phyloP scores from a whole-genome alignment of 2,329 filamentous ascomycete genomes.

The Aspergillus fumigatus region DNA sequence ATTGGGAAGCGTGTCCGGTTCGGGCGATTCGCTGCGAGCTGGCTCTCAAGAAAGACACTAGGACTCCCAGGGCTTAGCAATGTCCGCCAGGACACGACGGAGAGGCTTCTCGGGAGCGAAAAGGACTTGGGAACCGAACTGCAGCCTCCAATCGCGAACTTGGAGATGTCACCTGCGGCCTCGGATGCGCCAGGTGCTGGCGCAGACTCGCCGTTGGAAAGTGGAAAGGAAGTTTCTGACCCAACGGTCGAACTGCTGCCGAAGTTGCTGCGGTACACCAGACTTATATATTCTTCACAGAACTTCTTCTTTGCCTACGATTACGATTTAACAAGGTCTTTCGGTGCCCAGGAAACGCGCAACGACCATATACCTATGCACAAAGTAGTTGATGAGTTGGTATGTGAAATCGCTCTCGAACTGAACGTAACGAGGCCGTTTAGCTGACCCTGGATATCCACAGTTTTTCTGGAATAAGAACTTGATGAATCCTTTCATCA shows the following conservation, averaged over 20 bases:
- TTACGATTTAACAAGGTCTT: slow-evolving; percentile 74
- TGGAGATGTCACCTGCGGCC: not conserved
- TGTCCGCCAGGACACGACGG: slow-evolving; percentile 47
- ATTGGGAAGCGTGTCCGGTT: slow-evolving; percentile 79
- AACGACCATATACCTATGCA: slow-evolving; percentile 59
- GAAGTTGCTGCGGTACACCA: slow-evolving; percentile 77
- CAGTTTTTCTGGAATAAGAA: slow-evolving; percentile 88
- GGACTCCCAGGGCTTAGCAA: slow-evolving; percentile 67
- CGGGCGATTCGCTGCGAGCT: slow-evolving; percentile 81
- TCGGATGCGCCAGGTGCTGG: slow-evolving; percentile 9
- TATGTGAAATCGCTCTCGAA: slow-evolving; percentile 24
- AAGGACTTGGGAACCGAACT: slow-evolving; percentile 2
- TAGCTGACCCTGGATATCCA: not conserved
- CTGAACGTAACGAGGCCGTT: not conserved
- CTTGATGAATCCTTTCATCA: slow-evolving; percentile 68
- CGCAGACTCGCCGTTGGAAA: not conserved
- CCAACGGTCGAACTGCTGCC: slow-evolving; percentile 62
- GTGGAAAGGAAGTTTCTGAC: slow-evolving; percentile 16
- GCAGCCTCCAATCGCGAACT: not conserved
- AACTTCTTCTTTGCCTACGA: slow-evolving; percentile 98
- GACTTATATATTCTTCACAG: slow-evolving; percentile 75
- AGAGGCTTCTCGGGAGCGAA: slow-evolving; percentile 17
- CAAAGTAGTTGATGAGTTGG: slow-evolving; percentile 65
- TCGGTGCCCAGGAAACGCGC: slow-evolving; percentile 38
- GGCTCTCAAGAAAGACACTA: slow-evolving; percentile 87